Evolutionary conservation across 768 basidiomycete species (phyloP).

Genomic region (Neoboletus brunneissimus): DNA sequence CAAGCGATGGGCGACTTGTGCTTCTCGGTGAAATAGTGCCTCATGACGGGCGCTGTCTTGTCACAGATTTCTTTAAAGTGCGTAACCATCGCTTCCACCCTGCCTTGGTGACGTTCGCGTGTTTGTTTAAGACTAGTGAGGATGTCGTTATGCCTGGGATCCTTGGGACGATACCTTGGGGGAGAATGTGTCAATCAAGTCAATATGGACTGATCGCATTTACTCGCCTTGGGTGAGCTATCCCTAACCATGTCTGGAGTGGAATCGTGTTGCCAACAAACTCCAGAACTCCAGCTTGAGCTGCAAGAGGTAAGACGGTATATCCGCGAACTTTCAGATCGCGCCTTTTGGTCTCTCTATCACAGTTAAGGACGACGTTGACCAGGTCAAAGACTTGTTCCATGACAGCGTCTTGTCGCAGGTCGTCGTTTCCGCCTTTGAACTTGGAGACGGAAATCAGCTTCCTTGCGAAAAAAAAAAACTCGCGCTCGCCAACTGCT

Average conservation of each 20-base stretch:
- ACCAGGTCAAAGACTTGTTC: conserved; percentile 94
- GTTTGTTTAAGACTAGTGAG: conserved; percentile 29
- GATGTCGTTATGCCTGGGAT: conserved; percentile 40
- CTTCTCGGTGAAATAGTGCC: conserved; percentile 90
- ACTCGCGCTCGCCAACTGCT: conserved; percentile 23
- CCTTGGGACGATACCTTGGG: conserved; percentile 64
- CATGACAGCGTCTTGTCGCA: conserved; percentile 98
- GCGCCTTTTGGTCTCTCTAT: conserved; percentile 74
- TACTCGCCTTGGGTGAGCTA: conserved; percentile 61
- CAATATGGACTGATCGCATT: neutral
- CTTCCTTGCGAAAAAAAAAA: neutral
- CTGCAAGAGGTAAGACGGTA: conserved; percentile 81
- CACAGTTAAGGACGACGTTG: conserved; percentile 69
- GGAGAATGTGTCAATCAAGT: neutral
- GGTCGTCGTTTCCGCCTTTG: conserved; percentile 88
- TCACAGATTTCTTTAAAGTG: conserved; percentile 40
- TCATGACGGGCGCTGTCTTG: conserved; percentile 79
- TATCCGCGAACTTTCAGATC: conserved; percentile 77
- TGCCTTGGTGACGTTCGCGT: conserved; percentile 31
- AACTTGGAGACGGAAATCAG: conserved; percentile 52
- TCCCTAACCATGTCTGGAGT: conserved; percentile 57
- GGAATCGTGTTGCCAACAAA: conserved; percentile 81
- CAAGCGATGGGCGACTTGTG: conserved; percentile 87
- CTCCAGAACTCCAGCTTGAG: conserved; percentile 82
- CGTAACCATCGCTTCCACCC: conserved; percentile 30